Evolutionary conservation across 2,329 filamentous ascomycete species (phyloP), one percentile per base, ranked within the genome.

Genomic region (Coniochaeta sp.): DNA sequence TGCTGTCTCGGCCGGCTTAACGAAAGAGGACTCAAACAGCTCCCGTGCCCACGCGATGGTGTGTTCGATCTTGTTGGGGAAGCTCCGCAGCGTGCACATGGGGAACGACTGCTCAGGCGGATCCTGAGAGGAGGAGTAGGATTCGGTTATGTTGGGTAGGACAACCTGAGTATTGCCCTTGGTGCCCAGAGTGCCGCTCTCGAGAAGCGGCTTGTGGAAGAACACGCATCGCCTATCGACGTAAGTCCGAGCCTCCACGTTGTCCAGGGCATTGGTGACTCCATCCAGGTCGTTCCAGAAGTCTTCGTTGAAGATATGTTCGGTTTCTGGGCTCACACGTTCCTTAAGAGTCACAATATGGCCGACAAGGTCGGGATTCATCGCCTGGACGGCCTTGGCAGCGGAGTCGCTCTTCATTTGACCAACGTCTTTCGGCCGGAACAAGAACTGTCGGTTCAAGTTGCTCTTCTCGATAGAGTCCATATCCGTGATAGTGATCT

Each of bases 401-500:
- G 96, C 95, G 69, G 90, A 91, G 68, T 96, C 93, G 73, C 93
- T 98, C 89, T 99, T 99, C 78, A 97, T 86, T 68, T 91, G 88
- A 42, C 95, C 95, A 54, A 99, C 96, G 74, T 99, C 93, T 71
- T 91, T 91, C 54, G 92, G 81, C 59, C 95, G 86, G 85, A 99
- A 99, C 19, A 99, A 76, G 78, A 99, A 99, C 70, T 99, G 95
- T 50, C 95, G 85, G 79, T 99, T 99, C 58, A 99, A 81, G 72
- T 99, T 99, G 79, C 93, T 98, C 84, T 93, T 96, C 78, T 99
- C 95, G 67, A 99, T 99, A 59, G 93, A 93, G 71, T 99, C 95
- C 87, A 96, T 98, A 72, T 99, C 95, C 16, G 96, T 98, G 57
- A 99, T 90, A 61, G 80, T 91, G 69, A 99, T 96, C 74, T 89